Base-by-base conservation (phyloP, 2,329 filamentous ascomycete genomes). In the Fusarium sp. region DNA sequence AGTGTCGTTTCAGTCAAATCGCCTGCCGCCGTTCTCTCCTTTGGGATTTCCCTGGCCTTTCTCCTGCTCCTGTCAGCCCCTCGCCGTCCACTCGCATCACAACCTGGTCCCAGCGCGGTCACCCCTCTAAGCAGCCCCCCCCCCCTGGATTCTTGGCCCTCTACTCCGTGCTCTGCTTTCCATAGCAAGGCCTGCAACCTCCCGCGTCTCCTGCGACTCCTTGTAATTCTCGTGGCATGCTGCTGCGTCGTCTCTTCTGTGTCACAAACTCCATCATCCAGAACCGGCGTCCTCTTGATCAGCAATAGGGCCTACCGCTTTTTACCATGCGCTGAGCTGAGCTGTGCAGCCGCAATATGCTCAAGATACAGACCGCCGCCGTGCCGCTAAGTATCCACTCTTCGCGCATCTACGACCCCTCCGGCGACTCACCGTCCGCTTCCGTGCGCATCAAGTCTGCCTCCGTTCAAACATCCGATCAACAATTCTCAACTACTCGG, bases 321-420 rank as follows among this genome's bases (percentile, higher is more conserved):
- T 68, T 64, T 67, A 75, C 71, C 69, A 78, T 78, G 76, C 73
- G 73, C 73, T 77, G 70, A 77, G 75, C 69, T 73, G 71, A 73
- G 69, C 72, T 69, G 70, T 61, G 66, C 69, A 70, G 70, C 76
- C 73, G 72, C 70, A 69, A 73, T 52, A 73, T 73, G 71, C 71
- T 73, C 57, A 72, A 71, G 70, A 75, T 73, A 72, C 72, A 73
- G 68, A 75, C 69, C 65, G 62, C 71, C 71, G 73, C 63, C 67
- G 71, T 71, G 73, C 73, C 68, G 67, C 74, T 70, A 73, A 74
- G 73, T 73, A 75, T 72, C 70, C 66, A 73, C 71, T 73, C 70
- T 72, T 73, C 70, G 73, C 72, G 71, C 70, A 73, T 66, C 64
- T 62, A 68, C 71, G 65, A 73, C 71, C 71, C 71, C 71, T 73